phyloP scores from a whole-genome alignment of 1,284 basidiomycete genomes.

The Tilletia caries region DNA sequence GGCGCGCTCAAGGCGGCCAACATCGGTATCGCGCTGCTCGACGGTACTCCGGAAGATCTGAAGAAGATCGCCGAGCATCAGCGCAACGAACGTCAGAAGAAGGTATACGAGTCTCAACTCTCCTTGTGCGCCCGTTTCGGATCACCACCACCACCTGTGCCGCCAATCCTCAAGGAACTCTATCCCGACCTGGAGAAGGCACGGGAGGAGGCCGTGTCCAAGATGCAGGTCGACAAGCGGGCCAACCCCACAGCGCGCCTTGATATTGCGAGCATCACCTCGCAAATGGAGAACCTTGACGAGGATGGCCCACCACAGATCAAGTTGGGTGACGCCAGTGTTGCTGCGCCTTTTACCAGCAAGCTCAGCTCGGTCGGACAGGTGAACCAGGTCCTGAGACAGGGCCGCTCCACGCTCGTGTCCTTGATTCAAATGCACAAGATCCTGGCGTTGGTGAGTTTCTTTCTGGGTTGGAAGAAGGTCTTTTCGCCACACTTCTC shows the following conservation, averaged over 20 bases:
- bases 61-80: slow-evolving; percentile 51
- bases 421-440: slow-evolving; percentile 54
- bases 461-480: background rate
- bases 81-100: slow-evolving; percentile 50
- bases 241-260: slow-evolving; percentile 45
- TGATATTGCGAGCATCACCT: slow-evolving; percentile 45
- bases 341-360: slow-evolving; percentile 51
- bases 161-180: slow-evolving; percentile 37
- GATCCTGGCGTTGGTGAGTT: slow-evolving; percentile 42
- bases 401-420: slow-evolving; percentile 51
- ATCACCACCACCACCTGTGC: slow-evolving; percentile 48
- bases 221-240: slow-evolving; percentile 35
- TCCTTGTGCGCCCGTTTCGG: slow-evolving; percentile 40
- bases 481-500: background rate
- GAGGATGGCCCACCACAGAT: slow-evolving; percentile 54
- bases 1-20: slow-evolving; percentile 53
- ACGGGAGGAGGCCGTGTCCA: slow-evolving; percentile 41
- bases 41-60: slow-evolving; percentile 50
- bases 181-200: slow-evolving; percentile 51
- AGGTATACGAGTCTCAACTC: slow-evolving; percentile 51
- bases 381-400: slow-evolving; percentile 47
- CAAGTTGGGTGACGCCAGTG: slow-evolving; percentile 49
- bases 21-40: slow-evolving; percentile 51
- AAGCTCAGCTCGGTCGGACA: slow-evolving; percentile 44
- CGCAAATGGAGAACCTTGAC: slow-evolving; percentile 45